Conservation (phyloP, 192 early-diverging fungal species). For the Backusella westeae region DNA sequence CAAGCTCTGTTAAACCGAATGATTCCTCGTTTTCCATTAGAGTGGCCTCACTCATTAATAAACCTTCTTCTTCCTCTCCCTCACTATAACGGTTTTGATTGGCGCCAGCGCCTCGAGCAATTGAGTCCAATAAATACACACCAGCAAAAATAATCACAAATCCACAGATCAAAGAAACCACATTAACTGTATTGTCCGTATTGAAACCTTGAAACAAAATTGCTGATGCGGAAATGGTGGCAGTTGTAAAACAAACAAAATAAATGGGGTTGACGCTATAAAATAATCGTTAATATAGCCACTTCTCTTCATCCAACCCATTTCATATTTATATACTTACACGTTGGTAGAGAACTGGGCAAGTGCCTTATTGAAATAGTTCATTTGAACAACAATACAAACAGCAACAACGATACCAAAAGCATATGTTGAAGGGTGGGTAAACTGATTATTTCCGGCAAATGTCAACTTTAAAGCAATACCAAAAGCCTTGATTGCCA, state of each 20-base stretch:
- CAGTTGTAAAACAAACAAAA: constrained; percentile 94
- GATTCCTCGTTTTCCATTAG: constrained; percentile 45
- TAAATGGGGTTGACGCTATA: constrained; percentile 78
- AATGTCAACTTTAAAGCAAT: constrained; percentile 91
- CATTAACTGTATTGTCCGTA: constrained; percentile 69
- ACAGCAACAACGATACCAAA: constrained; percentile 76
- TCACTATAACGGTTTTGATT: constrained; percentile 17
- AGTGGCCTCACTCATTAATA: constrained; percentile 45
- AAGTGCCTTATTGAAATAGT: constrained; percentile 97
- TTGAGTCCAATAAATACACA: constrained; percentile 79
- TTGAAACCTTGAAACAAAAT: constrained; percentile 90
- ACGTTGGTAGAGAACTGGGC: constrained; percentile 91
- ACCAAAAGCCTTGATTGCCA: constrained; percentile 92
- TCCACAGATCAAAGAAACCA: constrained; percentile 86
- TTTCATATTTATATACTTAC: neutral
- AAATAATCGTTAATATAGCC: neutral
- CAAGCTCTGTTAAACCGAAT: constrained; percentile 11
- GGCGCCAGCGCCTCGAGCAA: constrained; percentile 35
- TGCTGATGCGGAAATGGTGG: constrained; percentile 86
- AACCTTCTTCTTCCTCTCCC: constrained; percentile 39
- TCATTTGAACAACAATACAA: constrained; percentile 94
- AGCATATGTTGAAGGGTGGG: constrained; percentile 85
- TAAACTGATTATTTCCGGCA: constrained; percentile 90
- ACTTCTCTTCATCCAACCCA: neutral
- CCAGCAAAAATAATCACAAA: constrained; percentile 94